A percentile compares a stretch with the other conserved stretches of the same genome.
These are phyloP conservation scores for Candida smagusa DNA, from an alignment of 1,139 yeast species.

Conservation along the genomic window DNA sequence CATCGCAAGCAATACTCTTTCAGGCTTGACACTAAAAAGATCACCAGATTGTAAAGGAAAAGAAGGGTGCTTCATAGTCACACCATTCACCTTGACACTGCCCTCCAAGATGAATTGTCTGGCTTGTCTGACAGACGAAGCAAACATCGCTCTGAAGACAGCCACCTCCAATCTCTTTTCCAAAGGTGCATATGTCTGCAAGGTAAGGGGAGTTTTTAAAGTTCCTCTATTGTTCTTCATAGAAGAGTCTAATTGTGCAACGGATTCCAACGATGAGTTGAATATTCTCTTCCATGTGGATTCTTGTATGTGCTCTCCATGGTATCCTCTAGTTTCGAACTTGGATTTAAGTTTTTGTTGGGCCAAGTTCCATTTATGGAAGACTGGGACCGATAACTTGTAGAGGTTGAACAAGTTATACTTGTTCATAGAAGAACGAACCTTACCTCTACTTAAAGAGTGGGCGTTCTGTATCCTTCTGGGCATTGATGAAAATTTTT, in stretches of 20 bases:
- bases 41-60: constrained; percentile 82
- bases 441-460: constrained; percentile 66
- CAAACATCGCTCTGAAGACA: constrained; percentile 86
- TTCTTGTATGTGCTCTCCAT: constrained; percentile 92
- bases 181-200: constrained; percentile 84
- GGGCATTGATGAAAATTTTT: constrained; percentile 41
- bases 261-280: constrained; percentile 74
- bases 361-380: constrained; percentile 59
- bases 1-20: constrained; percentile 77
- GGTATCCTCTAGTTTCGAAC: constrained; percentile 90
- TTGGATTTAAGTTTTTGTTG: constrained; percentile 94
- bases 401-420: constrained; percentile 83
- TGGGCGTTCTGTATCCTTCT: constrained; percentile 57
- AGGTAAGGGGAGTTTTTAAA: constrained; percentile 67
- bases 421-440: constrained; percentile 92
- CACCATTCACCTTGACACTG: constrained; percentile 82
- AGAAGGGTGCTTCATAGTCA: constrained; percentile 72
- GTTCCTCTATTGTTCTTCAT: constrained; percentile 53
- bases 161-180: constrained; percentile 91
- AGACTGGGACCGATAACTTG: constrained; percentile 57
- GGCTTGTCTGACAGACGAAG: constrained; percentile 91
- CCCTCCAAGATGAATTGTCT: constrained; percentile 84
- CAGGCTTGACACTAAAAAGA: constrained; percentile 80
- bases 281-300: constrained; percentile 73
- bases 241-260: constrained; percentile 79